Base-by-base conservation (phyloP, 352 stramenopile genomes). In the Globisporangium camurandrum region DNA sequence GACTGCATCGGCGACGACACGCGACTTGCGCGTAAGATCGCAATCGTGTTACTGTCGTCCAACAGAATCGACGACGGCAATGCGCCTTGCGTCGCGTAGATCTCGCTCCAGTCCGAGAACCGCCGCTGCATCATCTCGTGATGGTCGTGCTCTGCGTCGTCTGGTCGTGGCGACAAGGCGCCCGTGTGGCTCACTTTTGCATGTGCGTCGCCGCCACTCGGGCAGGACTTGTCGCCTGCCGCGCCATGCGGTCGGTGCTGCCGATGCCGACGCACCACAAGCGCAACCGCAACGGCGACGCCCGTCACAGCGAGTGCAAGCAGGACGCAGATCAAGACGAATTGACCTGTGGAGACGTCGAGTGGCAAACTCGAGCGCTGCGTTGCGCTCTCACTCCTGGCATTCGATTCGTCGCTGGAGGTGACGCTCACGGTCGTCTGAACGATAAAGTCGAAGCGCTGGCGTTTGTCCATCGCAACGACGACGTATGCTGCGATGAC, bases 21-120 rank as follows among this genome's bases (percentile, higher is more conserved):
- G 43, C 59, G 59, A 22, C 70, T 81, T 30, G 64, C 62, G 22
- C 67, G 61, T n/a, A 81, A 38, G 49, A 81, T 81, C 31, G 69
- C 69, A 50, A 75, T 66, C 11, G 67, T 67, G 46, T 62, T 81
- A 50, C 36, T 42, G 50, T 76, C 63, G 49, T 82, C 70, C 17
- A 53, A 19, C 28, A 67, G 31, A 38, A 70, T 62, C 12, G 66
- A 73, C 26, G 44, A 28, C 36, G 67, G 64, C 17, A 77, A 38
- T 11, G 44, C 49, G 46, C 76, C 67, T 41, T 75, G 48, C 23
- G 65, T 64, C 12, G 63, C 70, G 49, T 75, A 78, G 9, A 78
- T 47, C 37, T 78, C 62, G 19, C 54, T 65, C 65, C 65, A 82
- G 51, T 82, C 63, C 37, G 67, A 78, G 34, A 60, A 65, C 14